Evolutionary conservation across 2,329 filamentous ascomycete genomes (phyloP), one percentile per base, ranked within the genome.

Genomic region (Endoconidiophora polonica): DNA sequence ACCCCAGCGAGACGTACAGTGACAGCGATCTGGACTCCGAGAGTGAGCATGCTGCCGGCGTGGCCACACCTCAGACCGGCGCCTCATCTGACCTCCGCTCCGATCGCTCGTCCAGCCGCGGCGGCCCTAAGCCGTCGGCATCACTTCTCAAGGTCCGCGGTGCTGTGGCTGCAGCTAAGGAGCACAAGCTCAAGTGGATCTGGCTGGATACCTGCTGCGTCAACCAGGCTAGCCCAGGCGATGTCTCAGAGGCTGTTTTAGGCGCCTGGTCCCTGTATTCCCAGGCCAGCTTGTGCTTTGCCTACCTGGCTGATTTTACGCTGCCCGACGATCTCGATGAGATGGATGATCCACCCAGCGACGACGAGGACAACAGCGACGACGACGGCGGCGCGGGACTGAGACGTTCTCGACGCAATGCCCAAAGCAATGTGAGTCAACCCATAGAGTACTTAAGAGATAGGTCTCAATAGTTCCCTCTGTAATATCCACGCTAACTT

Each of bases 121-220:
- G 26, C 26, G 26, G 26, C 7, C 24, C n/a, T 14, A 29, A 22
- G 18, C 45, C 52, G 10, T 54, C 52, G 2, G 44, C 44, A n/a
- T 45, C 40, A n/a, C 38, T 54, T 2, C 38, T 37, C 40, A 54
- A 54, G 22, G 26, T 54, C 14, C 48, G 52, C 5, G 36, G 52
- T 4, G 45, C 49, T 20, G 37, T 51, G 3, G 48, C 46, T n/a
- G 44, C 49, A 7, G 48, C 52, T 14, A 41, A 37, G 16, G 36
- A 42, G 10, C 56, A 59, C 6, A 56, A 56, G 1, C 57, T 58
- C 36, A 16, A 48, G 1, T 61, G 57, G 53, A 54, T 58, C 2
- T 62, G 60, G 60, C 50, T 58, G 18, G 59, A 61, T 18, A 60
- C 59, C 1, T 60, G 59, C 45, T 62, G 60, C 40, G 59, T 62